phyloP scores from a whole-genome alignment of 2,329 filamentous ascomycete genomes.

The Cucurbitaria berberidis region DNA sequence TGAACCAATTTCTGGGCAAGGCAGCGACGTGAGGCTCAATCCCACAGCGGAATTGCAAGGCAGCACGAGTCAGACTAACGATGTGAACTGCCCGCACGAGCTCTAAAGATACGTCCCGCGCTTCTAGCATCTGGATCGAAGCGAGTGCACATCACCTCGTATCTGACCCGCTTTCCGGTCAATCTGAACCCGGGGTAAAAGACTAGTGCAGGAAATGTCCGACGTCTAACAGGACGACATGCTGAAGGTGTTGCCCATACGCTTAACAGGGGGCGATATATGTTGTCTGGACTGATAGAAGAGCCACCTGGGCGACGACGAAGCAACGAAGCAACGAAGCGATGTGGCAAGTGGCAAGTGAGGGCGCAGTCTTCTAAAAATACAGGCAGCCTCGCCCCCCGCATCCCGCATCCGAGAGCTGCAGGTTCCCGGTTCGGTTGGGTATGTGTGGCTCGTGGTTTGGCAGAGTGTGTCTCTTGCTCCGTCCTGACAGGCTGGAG shows the following conservation, averaged over 20 bases:
- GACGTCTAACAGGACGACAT: slow-evolving; percentile 6
- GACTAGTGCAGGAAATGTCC: slow-evolving; percentile 23
- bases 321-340: slow-evolving; percentile 1
- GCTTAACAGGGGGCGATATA: neutral
- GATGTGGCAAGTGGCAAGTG: slow-evolving; percentile 15
- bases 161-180: slow-evolving; percentile 32
- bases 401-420: slow-evolving; percentile 7
- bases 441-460: slow-evolving; percentile 12
- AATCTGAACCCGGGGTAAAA: slow-evolving; percentile 34
- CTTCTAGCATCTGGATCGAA: slow-evolving; percentile 9
- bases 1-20: slow-evolving; percentile 46
- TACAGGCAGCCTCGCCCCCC: slow-evolving; percentile 14
- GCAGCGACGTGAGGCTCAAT: slow-evolving; percentile 10
- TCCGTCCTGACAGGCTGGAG: slow-evolving; percentile 9
- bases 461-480: slow-evolving; percentile 21
- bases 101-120: slow-evolving; percentile 7
- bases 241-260: neutral
- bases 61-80: neutral
- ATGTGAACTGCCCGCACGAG: neutral
- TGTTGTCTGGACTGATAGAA: neutral
- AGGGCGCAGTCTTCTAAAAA: slow-evolving; percentile 12
- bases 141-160: slow-evolving; percentile 33
- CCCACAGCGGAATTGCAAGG: neutral
- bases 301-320: slow-evolving; percentile 1
- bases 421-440: slow-evolving; percentile 14